Percentiles rank a stretch among this genome's conserved stretches.
These are phyloP conservation scores for Talaromyces sp. DNA, from an alignment of 2,329 filamentous ascomycete genomes.

Conservation along the genomic window DNA sequence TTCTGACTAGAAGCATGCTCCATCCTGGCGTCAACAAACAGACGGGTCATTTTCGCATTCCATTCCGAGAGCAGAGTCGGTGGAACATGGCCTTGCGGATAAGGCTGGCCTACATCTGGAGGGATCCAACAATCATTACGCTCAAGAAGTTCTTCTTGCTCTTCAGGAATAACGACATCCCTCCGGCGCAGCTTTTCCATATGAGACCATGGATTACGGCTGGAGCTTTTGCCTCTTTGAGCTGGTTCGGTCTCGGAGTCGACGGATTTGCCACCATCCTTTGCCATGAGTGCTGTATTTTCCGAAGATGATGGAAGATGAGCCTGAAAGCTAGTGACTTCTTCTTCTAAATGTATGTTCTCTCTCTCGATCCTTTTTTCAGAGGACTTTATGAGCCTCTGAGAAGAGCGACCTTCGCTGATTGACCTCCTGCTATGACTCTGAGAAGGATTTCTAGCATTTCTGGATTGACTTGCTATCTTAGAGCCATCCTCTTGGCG, in stretches of 20 bases:
- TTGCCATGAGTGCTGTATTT: neutral
- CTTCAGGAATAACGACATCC: conserved; percentile 46
- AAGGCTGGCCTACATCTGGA: conserved; percentile 27
- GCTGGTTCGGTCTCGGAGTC: neutral
- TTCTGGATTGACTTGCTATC: neutral
- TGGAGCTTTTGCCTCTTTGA: conserved; percentile 14
- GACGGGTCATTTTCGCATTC: conserved; percentile 29
- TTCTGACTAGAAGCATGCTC: conserved; percentile 10
- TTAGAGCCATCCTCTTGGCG: neutral
- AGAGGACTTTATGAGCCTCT: no score
- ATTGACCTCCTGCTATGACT: neutral
- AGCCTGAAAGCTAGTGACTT: conserved; percentile 13
- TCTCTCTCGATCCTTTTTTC: neutral
- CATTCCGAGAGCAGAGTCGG: conserved; percentile 34
- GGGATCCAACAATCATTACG: conserved; percentile 41
- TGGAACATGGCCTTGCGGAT: conserved; percentile 34
- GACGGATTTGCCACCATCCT: neutral
- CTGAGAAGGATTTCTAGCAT: neutral
- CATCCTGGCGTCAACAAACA: conserved; percentile 16
- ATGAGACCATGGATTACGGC: conserved; percentile 29
- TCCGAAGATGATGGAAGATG: conserved; percentile 3
- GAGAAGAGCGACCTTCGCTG: neutral
- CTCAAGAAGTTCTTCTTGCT: conserved; percentile 51
- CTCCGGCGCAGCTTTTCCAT: conserved; percentile 38
- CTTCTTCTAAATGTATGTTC: neutral